Evolutionary conservation across 2,329 filamentous ascomycete species (phyloP), one percentile per base, ranked within the genome.

Genomic region (Magnaporthiopsis incrustans): DNA sequence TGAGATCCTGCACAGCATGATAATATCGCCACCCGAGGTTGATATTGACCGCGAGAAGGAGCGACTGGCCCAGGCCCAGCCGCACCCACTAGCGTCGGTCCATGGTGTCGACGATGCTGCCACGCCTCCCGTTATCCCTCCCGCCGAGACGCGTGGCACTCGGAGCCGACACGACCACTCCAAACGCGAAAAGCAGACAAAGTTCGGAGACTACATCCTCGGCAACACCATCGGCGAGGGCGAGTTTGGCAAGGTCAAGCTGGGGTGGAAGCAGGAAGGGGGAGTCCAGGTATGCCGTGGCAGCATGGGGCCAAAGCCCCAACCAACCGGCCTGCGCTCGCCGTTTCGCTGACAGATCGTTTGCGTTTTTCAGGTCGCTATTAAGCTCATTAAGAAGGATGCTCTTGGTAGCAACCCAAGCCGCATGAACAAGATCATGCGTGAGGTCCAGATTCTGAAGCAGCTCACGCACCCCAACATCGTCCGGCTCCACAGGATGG

Each of bases 241-340:
- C 67, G 95, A 99, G 77, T 99, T 99, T 74, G 95, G 95, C 68
- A 99, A 99, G 75, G 95, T 99, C 71, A 98, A 97, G 77, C 87
- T 98, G 72, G 95, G 95, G 32, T 99, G 95, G 95, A 98, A 97
- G 77, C 90, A 92, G 74, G 93, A 96, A 76, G 93, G 92, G 66
- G 93, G 89, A 68, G 90, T 96, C 61, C 89, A 94, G 80, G 87
- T 89, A 78, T 3, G 69, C 59, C 62, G 30, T 50, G 38, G 11
- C 8, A 53, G 12, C 33, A 10, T 6, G n/a, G 5, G 6, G n/a
- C 2, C 0, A 50, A 50, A 50, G 15, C 8, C 44, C 62, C 38
- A 60, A 25, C 12, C 30, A 30, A 30, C 25, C 57, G 11, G 14
- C 32, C 38, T 12, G n/a, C 15, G 50, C 25, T n/a, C 26, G 15